Evolutionary conservation across 345 rosid genomes (phyloP).

Genomic region (Acer saccharum): DNA sequence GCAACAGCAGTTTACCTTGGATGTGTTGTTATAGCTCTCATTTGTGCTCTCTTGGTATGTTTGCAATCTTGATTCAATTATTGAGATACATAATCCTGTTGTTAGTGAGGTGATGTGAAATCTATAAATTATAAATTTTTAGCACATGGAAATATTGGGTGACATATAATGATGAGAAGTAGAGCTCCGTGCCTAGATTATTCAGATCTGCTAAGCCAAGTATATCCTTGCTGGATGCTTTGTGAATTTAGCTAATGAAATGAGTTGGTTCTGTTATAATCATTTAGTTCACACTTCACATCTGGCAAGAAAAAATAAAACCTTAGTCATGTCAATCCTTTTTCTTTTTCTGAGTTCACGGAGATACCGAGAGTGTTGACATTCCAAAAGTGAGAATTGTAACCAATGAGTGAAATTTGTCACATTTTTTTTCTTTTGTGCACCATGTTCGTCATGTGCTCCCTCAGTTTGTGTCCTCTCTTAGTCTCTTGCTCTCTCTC

Average conservation of each 20-base stretch:
- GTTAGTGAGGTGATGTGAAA: neutral
- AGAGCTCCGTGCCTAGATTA: neutral
- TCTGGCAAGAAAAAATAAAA: neutral
- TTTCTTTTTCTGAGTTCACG: neutral
- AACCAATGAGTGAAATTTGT: neutral
- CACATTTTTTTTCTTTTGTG: neutral
- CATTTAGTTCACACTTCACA: neutral
- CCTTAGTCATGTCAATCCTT: neutral
- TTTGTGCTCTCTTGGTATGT: slow-evolving; percentile 86
- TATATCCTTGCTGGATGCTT: neutral
- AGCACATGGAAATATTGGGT: neutral
- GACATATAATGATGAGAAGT: neutral
- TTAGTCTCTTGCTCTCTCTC: neutral
- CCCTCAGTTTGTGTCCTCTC: neutral
- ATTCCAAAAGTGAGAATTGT: neutral
- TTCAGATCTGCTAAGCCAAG: neutral
- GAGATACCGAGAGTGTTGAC: neutral
- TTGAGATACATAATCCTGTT: neutral
- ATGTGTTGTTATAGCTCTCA: slow-evolving; percentile 69
- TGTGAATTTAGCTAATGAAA: neutral
- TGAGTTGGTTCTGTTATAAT: neutral
- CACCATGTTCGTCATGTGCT: neutral
- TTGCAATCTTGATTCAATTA: slow-evolving; percentile 9
- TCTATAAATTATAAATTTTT: neutral
- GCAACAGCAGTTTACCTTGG: slow-evolving; percentile 82